Evolutionary conservation across 139 green algal species (phyloP).

Genomic region (Trebouxia sp.): DNA sequence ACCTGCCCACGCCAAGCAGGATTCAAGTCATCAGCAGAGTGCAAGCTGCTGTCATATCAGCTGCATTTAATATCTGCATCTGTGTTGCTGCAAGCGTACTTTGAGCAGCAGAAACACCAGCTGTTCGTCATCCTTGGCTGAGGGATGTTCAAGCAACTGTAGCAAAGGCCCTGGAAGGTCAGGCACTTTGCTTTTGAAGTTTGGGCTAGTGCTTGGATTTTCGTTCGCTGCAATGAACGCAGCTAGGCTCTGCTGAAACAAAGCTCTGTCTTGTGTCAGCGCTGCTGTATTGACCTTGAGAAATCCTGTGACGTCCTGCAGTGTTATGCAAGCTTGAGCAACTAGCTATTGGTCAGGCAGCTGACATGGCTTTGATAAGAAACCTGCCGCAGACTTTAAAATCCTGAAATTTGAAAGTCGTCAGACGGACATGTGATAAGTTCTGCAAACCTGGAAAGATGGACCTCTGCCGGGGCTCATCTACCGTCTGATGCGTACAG

Average conservation of each 20-base stretch:
- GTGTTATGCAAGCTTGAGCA: neutral
- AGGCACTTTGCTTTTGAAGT: slow-evolving; percentile 36
- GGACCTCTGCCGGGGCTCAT: too few species aligned
- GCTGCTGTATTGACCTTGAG: neutral
- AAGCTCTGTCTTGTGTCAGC: neutral
- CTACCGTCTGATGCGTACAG: too few species aligned
- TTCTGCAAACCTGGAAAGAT: too few species aligned
- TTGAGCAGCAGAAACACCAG: slow-evolving; percentile 36
- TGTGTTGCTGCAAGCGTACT: neutral
- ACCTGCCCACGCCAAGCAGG: slow-evolving; percentile 21
- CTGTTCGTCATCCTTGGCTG: slow-evolving; percentile 17
- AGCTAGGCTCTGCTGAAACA: slow-evolving; percentile 29
- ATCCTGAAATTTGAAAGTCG: too few species aligned
- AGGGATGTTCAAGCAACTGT: slow-evolving; percentile 29
- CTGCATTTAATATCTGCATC: neutral
- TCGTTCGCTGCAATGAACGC: slow-evolving; percentile 54
- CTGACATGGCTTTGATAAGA: too few species aligned
- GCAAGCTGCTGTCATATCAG: neutral
- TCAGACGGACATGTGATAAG: too few species aligned
- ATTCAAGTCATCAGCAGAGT: neutral
- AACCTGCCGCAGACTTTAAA: too few species aligned
- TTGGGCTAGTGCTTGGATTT: slow-evolving; percentile 40
- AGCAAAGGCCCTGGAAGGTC: slow-evolving; percentile 39
- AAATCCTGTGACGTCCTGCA: slow-evolving; percentile 13
- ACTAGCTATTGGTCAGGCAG: too few species aligned